Percentiles rank a stretch among this genome's conserved stretches.
Conservation (phyloP, 1,284 basidiomycete genomes). For the Cutaneotrichosporon cavernicola region DNA sequence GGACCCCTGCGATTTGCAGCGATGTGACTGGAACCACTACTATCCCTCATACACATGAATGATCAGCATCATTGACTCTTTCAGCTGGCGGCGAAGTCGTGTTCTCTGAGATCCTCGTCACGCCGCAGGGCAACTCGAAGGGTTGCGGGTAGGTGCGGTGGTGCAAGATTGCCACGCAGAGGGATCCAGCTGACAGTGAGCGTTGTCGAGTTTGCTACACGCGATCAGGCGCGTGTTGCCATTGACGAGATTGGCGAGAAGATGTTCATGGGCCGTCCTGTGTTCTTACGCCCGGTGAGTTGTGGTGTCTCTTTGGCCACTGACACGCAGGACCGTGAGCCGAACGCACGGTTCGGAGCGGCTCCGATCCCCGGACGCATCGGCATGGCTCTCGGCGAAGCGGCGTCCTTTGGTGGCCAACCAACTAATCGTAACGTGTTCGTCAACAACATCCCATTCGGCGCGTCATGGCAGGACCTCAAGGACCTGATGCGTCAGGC, state of each 20-base stretch:
- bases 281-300: constrained; percentile 90
- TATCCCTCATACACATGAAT: constrained; percentile 10
- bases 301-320: background rate
- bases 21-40: background rate
- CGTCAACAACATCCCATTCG: constrained; percentile 89
- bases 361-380: constrained; percentile 90
- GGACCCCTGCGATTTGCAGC: background rate
- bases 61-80: constrained; percentile 13
- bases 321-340: constrained; percentile 79
- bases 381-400: constrained; percentile 74
- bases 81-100: constrained; percentile 88
- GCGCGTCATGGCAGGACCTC: constrained; percentile 96
- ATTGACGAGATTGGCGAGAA: constrained; percentile 85
- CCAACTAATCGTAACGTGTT: constrained; percentile 71
- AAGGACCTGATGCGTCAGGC: constrained; percentile 95
- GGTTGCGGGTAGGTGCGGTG: constrained; percentile 82
- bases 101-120: constrained; percentile 96
- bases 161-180: background rate
- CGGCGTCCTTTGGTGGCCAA: constrained; percentile 70
- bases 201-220: constrained; percentile 84
- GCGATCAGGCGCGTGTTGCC: constrained; percentile 79
- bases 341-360: constrained; percentile 88
- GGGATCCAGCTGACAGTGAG: constrained; percentile 54
- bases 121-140: constrained; percentile 93
- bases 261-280: constrained; percentile 80